These are phyloP conservation scores for Grigorovia jiainica DNA, from an alignment of 805 yeast genomes.

Conservation along the genomic window DNA sequence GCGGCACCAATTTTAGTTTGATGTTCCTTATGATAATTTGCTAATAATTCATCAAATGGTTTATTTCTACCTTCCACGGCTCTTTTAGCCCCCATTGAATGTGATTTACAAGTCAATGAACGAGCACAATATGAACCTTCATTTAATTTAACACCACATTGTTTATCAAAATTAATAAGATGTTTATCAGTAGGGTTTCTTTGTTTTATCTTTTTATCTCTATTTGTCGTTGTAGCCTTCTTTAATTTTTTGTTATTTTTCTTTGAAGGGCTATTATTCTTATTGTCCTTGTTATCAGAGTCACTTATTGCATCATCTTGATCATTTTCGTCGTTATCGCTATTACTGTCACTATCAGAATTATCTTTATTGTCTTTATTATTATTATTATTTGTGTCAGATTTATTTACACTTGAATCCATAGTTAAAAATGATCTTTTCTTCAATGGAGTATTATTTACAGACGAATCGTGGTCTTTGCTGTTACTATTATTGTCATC, in stretches of 20 bases:
- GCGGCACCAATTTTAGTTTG: constrained; percentile 82
- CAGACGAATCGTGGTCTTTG: too few relatives aligned
- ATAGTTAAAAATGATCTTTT: too few relatives aligned
- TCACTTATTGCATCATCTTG: not conserved
- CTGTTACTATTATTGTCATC: not conserved
- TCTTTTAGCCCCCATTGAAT: constrained; percentile 96
- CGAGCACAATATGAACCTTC: constrained; percentile 96
- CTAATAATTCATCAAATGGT: constrained; percentile 79
- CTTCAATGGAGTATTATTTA: not conserved
- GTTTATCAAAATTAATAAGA: constrained; percentile 73
- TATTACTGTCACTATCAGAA: not conserved
- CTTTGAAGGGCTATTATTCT: constrained; percentile 2
- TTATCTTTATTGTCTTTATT: not conserved
- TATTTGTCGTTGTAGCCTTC: constrained; percentile 18
- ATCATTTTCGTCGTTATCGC: not conserved
- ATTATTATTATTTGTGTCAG: too few relatives aligned
- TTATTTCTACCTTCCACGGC: constrained; percentile 91
- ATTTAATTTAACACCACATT: constrained; percentile 92
- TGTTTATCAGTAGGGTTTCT: constrained; percentile 66
- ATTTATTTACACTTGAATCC: too few relatives aligned
- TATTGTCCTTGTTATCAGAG: not conserved
- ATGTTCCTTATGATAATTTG: constrained; percentile 84
- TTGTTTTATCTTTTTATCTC: constrained; percentile 35
- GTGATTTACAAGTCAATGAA: constrained; percentile 92
- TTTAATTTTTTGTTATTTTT: constrained; percentile 3